Evolutionary conservation across 768 basidiomycete species (phyloP).

Genomic region (Suillus cothurnatus): DNA sequence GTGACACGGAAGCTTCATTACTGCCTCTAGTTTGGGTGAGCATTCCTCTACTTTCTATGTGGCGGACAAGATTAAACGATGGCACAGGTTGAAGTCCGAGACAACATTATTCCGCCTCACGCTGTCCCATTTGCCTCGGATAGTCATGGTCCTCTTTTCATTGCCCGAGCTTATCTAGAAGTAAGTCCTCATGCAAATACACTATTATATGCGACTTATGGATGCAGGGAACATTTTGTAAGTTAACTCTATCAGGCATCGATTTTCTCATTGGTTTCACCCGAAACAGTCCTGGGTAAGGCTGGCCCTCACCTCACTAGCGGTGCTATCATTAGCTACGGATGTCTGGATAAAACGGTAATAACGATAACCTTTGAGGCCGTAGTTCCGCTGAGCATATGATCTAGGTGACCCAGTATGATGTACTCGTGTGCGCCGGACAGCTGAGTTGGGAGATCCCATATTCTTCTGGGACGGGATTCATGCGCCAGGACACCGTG

Average conservation of each 20-base stretch:
- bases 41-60: neutral
- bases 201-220: constrained; percentile 2
- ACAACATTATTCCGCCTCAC: constrained; percentile 32
- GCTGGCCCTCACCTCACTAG: constrained; percentile 28
- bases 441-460: constrained; percentile 27
- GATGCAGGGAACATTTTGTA: constrained; percentile 29
- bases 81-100: constrained; percentile 27
- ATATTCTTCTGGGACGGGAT: neutral
- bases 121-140: constrained; percentile 29
- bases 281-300: constrained; percentile 25
- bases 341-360: constrained; percentile 27
- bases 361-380: neutral
- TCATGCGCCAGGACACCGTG: neutral
- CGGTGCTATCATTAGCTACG: constrained; percentile 27
- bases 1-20: constrained; percentile 17
- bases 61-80: neutral
- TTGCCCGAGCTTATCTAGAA: constrained; percentile 29
- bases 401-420: constrained; percentile 27
- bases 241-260: constrained; percentile 6
- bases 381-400: neutral
- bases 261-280: neutral
- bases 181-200: constrained; percentile 1
- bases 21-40: constrained; percentile 31
- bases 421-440: constrained; percentile 31
- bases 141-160: constrained; percentile 29